Evolutionary conservation across 306 rosid genomes (phyloP).

Genomic region (Dryas octopetala): DNA sequence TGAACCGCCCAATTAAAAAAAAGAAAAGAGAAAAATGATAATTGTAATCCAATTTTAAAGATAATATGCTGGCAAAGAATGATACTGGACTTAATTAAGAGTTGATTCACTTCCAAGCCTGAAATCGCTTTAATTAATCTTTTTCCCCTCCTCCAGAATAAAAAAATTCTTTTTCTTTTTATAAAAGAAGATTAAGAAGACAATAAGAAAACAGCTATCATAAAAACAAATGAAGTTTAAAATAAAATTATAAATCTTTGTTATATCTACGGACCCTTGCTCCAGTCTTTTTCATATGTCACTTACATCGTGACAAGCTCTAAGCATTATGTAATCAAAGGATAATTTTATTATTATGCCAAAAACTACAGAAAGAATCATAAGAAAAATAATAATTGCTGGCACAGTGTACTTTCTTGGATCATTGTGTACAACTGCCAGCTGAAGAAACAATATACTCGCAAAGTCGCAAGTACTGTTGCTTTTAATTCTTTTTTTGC

Average conservation of each 20-base stretch:
- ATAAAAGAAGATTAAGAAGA: no score
- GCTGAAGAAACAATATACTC: neutral
- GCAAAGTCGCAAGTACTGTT: neutral
- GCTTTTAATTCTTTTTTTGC: no score
- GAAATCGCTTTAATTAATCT: neutral
- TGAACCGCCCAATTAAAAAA: no score
- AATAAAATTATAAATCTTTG: neutral
- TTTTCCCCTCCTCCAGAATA: neutral
- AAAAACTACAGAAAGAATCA: neutral
- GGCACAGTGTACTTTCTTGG: neutral
- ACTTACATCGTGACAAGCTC: conserved; percentile 3
- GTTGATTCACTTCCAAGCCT: neutral
- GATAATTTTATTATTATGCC: no score
- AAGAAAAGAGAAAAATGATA: neutral
- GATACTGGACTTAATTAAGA: neutral
- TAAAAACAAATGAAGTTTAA: no score
- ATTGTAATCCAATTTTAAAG: neutral
- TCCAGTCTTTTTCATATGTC: neutral
- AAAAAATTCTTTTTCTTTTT: no score
- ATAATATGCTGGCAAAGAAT: neutral
- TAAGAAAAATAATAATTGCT: neutral
- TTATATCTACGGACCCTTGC: no score
- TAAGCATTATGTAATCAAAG: neutral
- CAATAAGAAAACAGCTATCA: no score
- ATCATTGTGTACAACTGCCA: neutral